Evolutionary conservation across 2,329 filamentous ascomycete species (phyloP).

Genomic region (Sclerotinia minor): DNA sequence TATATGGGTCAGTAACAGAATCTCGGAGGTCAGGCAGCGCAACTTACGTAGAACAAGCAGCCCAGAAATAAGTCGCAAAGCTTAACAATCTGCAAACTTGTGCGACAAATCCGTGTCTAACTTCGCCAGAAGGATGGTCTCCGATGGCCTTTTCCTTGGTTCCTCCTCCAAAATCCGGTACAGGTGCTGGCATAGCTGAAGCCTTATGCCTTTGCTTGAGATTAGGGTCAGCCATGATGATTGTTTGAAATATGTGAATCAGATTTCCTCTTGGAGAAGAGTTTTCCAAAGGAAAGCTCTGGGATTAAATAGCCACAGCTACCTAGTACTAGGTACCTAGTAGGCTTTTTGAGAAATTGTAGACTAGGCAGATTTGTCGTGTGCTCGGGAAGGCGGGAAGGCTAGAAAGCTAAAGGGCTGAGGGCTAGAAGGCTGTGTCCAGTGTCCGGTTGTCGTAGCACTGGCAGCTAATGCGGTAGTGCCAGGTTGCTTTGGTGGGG

Average conservation of each 20-base stretch:
- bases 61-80: conserved; percentile 38
- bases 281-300: neutral
- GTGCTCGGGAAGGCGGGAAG: conserved; percentile 15
- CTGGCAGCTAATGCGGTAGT: neutral
- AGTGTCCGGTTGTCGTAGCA: neutral
- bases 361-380: conserved; percentile 17
- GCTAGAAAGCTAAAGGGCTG: neutral
- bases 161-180: conserved; percentile 26
- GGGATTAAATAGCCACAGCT: neutral
- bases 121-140: conserved; percentile 41
- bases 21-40: neutral
- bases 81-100: conserved; percentile 39
- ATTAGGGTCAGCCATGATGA: conserved; percentile 33
- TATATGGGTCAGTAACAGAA: conserved; percentile 33
- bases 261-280: neutral
- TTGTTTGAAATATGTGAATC: conserved; percentile 11
- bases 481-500: neutral
- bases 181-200: conserved; percentile 22
- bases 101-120: conserved; percentile 38
- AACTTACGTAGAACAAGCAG: conserved; percentile 39
- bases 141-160: conserved; percentile 28
- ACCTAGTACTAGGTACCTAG: neutral
- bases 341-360: neutral
- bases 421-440: neutral
- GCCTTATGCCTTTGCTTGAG: conserved; percentile 36